Base-by-base conservation (phyloP, 2,329 filamentous ascomycete species). In the Pseudocercospora musae region DNA sequence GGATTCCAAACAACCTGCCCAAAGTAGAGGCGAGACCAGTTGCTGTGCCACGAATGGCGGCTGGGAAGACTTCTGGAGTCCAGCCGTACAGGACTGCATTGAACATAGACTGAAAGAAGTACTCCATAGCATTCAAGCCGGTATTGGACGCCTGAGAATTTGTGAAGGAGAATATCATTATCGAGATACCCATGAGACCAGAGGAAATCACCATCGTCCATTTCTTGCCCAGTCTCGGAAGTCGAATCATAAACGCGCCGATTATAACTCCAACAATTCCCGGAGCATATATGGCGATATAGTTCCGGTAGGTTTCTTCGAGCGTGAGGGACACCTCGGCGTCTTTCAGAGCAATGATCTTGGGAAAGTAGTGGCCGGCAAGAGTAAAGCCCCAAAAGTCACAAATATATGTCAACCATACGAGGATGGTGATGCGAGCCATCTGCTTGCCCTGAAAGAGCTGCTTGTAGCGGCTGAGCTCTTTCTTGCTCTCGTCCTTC, bases 21-120 rank as follows among this genome's bases (percentile, higher is more conserved):
- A 82, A 85, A 68, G 85, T 87, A 62, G 82, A 83, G 2, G 84
- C 83, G 11, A 86, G 62, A 0, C 85, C 85, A 65, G 81, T 83
- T 0, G 85, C 76, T 0, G 81, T 84, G 3, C 63, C 60, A 52
- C 63, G 48, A 15, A 84, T 78, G 0, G 79, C 78, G 2, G 82
- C 80, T 0, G 81, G 80, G 63, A 83, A 84, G 5, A 79, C 78
- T 66, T 83, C 81, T 1, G 81, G 81, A 2, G 81, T 82, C 76
- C 79, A 83, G 10, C 79, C 81, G 67, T 83, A 83, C 13, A 83
- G 71, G 2, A 83, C 78, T 2, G 80, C 79, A 59, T 83, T 82
- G 73, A 82, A 82, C 77, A 82, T 81, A 59, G 68, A 74, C 66
- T 83, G 81, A 71, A 83, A 82, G 64, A 83, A 81, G 65, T 82